Evolutionary conservation across 2,329 filamentous ascomycete genomes (phyloP).

Genomic region (Metarhizium robertsii): DNA sequence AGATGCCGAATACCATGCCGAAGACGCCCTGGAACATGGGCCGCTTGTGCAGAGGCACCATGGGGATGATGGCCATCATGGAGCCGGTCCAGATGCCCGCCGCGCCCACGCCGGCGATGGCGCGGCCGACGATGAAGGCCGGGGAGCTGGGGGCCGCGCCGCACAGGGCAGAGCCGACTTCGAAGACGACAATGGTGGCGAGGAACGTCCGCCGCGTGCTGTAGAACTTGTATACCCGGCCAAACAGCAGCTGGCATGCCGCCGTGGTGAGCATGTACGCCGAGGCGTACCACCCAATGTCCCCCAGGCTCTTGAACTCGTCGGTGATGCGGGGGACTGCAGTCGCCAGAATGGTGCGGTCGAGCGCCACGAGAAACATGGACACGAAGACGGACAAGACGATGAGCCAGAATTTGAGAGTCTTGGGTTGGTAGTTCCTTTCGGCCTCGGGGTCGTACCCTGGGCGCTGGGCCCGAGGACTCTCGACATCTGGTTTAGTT

Average conservation of each 20-base stretch:
- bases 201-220: constrained; percentile 40
- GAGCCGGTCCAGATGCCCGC: constrained; percentile 49
- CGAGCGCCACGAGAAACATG: constrained; percentile 47
- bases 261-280: constrained; percentile 52
- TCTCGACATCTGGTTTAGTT: constrained; percentile 11
- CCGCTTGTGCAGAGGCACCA: constrained; percentile 51
- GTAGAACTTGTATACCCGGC: constrained; percentile 45
- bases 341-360: constrained; percentile 48
- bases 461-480: constrained; percentile 6
- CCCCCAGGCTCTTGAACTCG: constrained; percentile 46
- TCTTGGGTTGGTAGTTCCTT: constrained; percentile 41
- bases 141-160: constrained; percentile 43
- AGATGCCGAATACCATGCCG: constrained; percentile 44
- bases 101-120: constrained; percentile 45
- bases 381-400: constrained; percentile 44
- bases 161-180: constrained; percentile 45
- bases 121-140: constrained; percentile 46
- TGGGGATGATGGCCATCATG: constrained; percentile 46
- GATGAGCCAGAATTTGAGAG: constrained; percentile 45
- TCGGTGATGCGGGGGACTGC: constrained; percentile 47
- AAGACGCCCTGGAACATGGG: constrained; percentile 49
- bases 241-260: constrained; percentile 42
- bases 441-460: constrained; percentile 20
- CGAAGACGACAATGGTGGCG: constrained; percentile 38
- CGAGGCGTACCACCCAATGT: constrained; percentile 57